Base-by-base conservation (phyloP, 352 stramenopile genomes). In the Phytophthora litchii region DNA sequence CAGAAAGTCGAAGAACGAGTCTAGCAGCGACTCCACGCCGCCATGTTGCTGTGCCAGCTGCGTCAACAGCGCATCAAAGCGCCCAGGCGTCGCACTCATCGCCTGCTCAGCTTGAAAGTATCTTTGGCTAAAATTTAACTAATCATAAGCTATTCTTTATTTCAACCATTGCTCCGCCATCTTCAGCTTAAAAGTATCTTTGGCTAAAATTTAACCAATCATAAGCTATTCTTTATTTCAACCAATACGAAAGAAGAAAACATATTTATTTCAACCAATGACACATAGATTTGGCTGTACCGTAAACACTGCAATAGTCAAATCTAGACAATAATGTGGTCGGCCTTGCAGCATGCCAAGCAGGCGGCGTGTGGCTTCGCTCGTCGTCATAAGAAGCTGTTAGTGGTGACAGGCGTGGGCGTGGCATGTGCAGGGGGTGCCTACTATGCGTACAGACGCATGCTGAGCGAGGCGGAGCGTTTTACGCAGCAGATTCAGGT, bases 1-100 rank as follows among this genome's bases (percentile, higher is more conserved):
- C 50, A 99, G 68, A 55, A 99, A 99, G 32, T 92, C 96, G 66
- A 99, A 99, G 57, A 99, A 95, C 16, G 90, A 96, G 61, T 99
- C 92, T 53, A 99, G 80, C 34, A 99, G 74, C 17, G 91, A 89
- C 64, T 99, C 96, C 60, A 99, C 99, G 34, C 95, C 91, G 29
- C 86, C 73, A 21, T 95, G 81, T 67, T 98, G 92, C 71, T 98
- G 92, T 47, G 97, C 95, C 11, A 99, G 80, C 64, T 95, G 86
- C 70, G 98, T 70, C 52, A 99, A 94, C 49, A 99, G 76, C 63
- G 74, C 66, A 48, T 92, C 83, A 35, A 84, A 84, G 50, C 74
- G 69, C 11, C 73, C 67, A 25, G 51, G 53, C 25, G 44, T 59
- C 8, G 60, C 44, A 50, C 44, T 80, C 69, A 82, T 84, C 1